A percentile compares a stretch with the other conserved stretches of the same genome.
These are phyloP conservation scores for Dictyostelium capitatum DNA, from an alignment of 78 protist genomes.

Conservation along the genomic window DNA sequence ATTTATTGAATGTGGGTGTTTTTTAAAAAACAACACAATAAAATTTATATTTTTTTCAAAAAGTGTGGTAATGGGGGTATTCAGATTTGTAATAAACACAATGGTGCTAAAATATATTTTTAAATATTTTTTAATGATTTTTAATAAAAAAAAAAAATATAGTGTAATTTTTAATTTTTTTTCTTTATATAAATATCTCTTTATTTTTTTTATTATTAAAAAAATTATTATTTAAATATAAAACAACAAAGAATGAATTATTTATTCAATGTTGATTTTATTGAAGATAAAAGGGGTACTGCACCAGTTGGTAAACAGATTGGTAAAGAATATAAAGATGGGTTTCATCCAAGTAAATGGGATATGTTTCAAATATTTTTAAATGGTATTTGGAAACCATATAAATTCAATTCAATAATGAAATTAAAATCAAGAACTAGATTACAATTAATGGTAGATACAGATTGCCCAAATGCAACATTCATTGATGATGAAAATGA, in stretches of 20 bases:
- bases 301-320: neutral
- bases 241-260: neutral
- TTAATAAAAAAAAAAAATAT: too few relatives aligned
- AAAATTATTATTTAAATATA: neutral
- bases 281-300: neutral
- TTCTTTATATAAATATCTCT: too few relatives aligned
- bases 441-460: neutral
- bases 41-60: too few relatives aligned
- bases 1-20: neutral
- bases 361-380: conserved; percentile 52
- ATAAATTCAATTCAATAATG: conserved; percentile 8
- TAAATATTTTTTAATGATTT: too few relatives aligned
- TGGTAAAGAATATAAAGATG: conserved; percentile 14
- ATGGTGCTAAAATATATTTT: too few relatives aligned
- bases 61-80: too few relatives aligned
- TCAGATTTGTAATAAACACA: too few relatives aligned
- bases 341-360: conserved; percentile 40
- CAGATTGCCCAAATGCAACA: conserved; percentile 40
- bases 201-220: neutral
- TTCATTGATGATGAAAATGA: neutral
- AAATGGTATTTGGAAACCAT: conserved; percentile 49
- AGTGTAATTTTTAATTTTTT: neutral
- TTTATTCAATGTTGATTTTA: neutral
- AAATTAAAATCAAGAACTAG: conserved; percentile 6
- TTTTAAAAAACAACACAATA: too few relatives aligned